Percentiles rank a stretch among this genome's conserved stretches.
These are phyloP conservation scores for Amyloporia xantha DNA, from an alignment of 768 basidiomycete genomes.

Conservation along the genomic window DNA sequence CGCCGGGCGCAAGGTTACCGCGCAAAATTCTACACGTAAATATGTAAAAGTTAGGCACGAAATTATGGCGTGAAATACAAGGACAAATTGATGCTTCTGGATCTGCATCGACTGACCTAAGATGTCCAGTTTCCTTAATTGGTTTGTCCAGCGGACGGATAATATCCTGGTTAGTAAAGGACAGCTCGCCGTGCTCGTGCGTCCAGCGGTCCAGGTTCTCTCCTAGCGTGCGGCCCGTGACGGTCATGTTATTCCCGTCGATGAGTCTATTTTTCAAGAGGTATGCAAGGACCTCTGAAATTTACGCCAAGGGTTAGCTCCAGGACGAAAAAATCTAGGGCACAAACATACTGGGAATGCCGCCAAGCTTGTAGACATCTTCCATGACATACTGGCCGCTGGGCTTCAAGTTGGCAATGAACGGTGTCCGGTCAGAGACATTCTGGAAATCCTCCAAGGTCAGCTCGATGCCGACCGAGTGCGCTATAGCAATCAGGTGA, in stretches of 20 bases:
- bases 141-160: conserved; percentile 83
- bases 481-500: conserved; percentile 95
- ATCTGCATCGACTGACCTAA: conserved; percentile 55
- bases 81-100: no score
- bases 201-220: conserved; percentile 92
- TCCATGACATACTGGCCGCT: conserved; percentile 99
- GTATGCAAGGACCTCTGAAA: conserved; percentile 74
- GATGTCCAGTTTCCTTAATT: conserved; percentile 85
- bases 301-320: no score
- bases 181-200: conserved; percentile 70
- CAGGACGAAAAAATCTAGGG: no score
- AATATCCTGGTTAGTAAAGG: conserved; percentile 66
- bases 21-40: conserved; percentile 86
- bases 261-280: conserved; percentile 83
- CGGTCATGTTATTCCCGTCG: conserved; percentile 86
- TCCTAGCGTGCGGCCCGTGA: conserved; percentile 83
- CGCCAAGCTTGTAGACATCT: conserved; percentile 92
- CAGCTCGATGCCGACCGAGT: conserved; percentile 87
- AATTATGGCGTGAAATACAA: no score
- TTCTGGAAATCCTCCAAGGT: conserved; percentile 89
- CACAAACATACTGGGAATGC: conserved; percentile 74
- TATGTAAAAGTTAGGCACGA: no score
- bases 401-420: conserved; percentile 94
- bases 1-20: conserved; percentile 90
- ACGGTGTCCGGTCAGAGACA: conserved; percentile 89